Conservation (phyloP, 2,329 filamentous ascomycete species). For the Tolypocladium ovalisporum region DNA sequence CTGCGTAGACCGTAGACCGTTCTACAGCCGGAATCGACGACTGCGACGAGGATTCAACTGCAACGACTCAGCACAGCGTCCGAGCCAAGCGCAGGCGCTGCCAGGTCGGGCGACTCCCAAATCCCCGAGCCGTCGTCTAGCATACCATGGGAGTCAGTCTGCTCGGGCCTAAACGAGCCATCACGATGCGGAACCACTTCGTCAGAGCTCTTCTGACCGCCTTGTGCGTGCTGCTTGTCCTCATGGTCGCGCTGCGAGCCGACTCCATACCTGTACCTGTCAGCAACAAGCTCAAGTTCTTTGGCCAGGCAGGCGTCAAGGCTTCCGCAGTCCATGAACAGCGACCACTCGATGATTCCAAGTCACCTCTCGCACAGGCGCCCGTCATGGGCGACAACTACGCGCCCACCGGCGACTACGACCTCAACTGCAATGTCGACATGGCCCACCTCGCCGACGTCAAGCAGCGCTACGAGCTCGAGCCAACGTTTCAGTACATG, state of each 20-base stretch:
- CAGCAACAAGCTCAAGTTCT: conserved; percentile 21
- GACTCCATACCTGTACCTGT: conserved; percentile 25
- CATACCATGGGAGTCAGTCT: conserved; percentile 26
- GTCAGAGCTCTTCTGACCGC: conserved; percentile 32
- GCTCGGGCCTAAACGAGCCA: conserved; percentile 25
- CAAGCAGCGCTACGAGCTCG: conserved; percentile 34
- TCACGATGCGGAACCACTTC: conserved; percentile 39
- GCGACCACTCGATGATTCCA: conserved; percentile 15
- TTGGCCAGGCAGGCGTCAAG: conserved; percentile 21
- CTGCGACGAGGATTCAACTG: neutral
- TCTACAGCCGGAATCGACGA: neutral
- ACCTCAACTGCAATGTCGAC: conserved; percentile 41
- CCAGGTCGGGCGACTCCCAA: neutral
- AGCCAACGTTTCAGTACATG: conserved; percentile 42
- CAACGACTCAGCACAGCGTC: neutral
- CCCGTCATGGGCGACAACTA: conserved; percentile 6
- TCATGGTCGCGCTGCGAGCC: conserved; percentile 28
- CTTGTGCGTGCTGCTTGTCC: conserved; percentile 29
- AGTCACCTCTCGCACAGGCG: conserved; percentile 7
- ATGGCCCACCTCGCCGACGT: conserved; percentile 32
- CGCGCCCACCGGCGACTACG: conserved; percentile 12
- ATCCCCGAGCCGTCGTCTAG: neutral
- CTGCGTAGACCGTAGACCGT: neutral
- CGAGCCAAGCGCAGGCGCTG: neutral
- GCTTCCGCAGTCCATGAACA: conserved; percentile 15